Percentiles rank a stretch among this genome's conserved stretches.
These are phyloP conservation scores for Fusarium clavum DNA, from an alignment of 2,329 filamentous ascomycete genomes.

Conservation along the genomic window DNA sequence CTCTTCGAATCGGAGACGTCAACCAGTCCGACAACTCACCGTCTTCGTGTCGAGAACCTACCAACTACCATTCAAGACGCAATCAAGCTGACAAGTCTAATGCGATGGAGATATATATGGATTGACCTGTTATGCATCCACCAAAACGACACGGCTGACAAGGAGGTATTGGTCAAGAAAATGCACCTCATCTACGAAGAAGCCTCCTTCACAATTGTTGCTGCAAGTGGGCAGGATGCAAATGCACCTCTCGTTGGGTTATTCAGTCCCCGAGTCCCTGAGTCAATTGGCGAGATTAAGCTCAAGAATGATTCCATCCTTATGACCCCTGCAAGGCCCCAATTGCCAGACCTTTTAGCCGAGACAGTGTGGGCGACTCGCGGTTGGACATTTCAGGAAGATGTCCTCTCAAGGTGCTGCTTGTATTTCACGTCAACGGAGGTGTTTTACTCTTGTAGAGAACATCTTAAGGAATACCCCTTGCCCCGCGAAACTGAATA, in stretches of 20 bases:
- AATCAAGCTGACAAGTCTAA: fast-evolving
- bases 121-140: neutral
- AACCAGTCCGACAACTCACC: neutral
- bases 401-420: neutral
- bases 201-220: neutral
- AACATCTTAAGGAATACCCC: neutral
- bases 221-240: neutral
- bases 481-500: neutral
- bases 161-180: neutral
- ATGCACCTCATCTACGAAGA: neutral
- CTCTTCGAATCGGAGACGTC: neutral
- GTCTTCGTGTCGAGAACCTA: neutral
- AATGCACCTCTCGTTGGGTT: neutral
- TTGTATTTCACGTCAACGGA: neutral
- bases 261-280: neutral
- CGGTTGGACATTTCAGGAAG: neutral
- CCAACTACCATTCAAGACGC: neutral
- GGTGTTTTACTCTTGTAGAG: neutral
- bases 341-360: neutral
- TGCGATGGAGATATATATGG: neutral
- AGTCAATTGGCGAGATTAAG: neutral
- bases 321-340: neutral
- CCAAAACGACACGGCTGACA: neutral
- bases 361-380: neutral
- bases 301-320: neutral